Evolutionary conservation across 768 basidiomycete genomes (phyloP), one percentile per base, ranked within the genome.

Genomic region (Mycena pura): DNA sequence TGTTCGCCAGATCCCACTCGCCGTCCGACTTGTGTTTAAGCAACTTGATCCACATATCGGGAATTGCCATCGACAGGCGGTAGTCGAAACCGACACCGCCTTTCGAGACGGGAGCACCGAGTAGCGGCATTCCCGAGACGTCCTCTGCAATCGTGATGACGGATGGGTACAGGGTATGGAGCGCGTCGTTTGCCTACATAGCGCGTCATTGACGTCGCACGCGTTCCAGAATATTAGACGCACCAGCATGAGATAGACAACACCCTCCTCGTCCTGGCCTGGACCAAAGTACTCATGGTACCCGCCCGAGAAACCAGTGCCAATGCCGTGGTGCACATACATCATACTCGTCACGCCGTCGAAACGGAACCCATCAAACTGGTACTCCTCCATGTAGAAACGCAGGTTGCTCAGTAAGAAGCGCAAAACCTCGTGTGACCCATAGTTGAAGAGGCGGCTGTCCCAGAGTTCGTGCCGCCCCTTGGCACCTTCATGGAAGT

Each of bases 331-430:
- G 72, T 99, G 97, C 50, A 86, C 78, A 77, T 98, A 99, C 94
- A 99, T 96, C 96, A 99, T 99, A 71, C 94, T 96, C 4, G 97
- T 99, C 46, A 99, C 97, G 25, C 97, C 97, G 67, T 99, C 97
- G 72, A 99, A 99, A 40, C 97, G 82, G 86, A 98, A 99, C 11
- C 97, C 97, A 69, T 99, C 97, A 73, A 99, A 98, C 67, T 85
- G 85, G 76, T 92, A 99, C 71, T 93, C 92, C 60, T 99, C 96
- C 76, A 99, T 86, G 81, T 89, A 99, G 82, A 89, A 99, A 21
- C 96, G 87, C 44, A 99, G 78, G 74, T 99, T 99, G 73, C 95
- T 96, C 66, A 99, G 79, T 56, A 99, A 79, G 83, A 99, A 99
- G 22, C 97, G 84, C 29, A 98, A 75, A 29, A 99, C 97, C 76